phyloP scores from a whole-genome alignment of 2,329 filamentous ascomycete genomes.

The Penicillium freii region DNA sequence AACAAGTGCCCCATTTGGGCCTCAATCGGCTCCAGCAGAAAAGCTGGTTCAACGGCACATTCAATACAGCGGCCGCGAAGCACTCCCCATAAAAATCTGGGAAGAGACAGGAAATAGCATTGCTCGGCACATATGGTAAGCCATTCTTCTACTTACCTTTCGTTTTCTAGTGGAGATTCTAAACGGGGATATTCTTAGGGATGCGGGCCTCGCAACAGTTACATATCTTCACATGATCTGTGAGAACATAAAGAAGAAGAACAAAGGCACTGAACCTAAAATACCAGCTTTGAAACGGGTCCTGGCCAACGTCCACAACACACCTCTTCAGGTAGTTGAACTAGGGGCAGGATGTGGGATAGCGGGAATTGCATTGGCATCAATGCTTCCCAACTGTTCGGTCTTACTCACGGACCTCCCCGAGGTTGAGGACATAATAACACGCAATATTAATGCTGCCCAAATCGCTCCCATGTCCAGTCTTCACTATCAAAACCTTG shows the following conservation, averaged over 20 bases:
- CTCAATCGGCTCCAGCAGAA: conserved; percentile 44
- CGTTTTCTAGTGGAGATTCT: conserved; percentile 6
- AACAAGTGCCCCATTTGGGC: conserved; percentile 51
- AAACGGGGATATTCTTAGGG: conserved; percentile 39
- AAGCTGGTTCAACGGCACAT: conserved; percentile 57
- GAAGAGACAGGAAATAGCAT: conserved; percentile 73
- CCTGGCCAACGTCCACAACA: conserved; percentile 28
- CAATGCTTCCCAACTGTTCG: conserved; percentile 51
- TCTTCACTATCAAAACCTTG: conserved; percentile 53
- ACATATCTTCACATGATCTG: conserved; percentile 43
- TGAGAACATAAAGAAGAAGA: conserved; percentile 25
- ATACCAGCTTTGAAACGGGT: conserved; percentile 35
- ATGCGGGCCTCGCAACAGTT: conserved; percentile 59
- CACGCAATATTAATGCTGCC: conserved; percentile 53
- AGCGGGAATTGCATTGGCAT: conserved; percentile 63
- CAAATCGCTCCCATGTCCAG: conserved; percentile 44
- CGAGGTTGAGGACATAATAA: conserved; percentile 61
- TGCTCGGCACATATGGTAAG: conserved; percentile 67
- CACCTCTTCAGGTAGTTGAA: conserved; percentile 56
- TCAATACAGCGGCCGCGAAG: conserved; percentile 32
- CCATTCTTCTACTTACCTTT: not conserved
- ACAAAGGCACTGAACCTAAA: conserved; percentile 21
- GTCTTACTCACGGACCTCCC: conserved; percentile 65
- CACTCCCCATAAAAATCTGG: conserved; percentile 51
- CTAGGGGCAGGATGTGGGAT: conserved; percentile 68